phyloP scores from a whole-genome alignment of 2,329 filamentous ascomycete genomes.

The Didymosphaeria variabile region DNA sequence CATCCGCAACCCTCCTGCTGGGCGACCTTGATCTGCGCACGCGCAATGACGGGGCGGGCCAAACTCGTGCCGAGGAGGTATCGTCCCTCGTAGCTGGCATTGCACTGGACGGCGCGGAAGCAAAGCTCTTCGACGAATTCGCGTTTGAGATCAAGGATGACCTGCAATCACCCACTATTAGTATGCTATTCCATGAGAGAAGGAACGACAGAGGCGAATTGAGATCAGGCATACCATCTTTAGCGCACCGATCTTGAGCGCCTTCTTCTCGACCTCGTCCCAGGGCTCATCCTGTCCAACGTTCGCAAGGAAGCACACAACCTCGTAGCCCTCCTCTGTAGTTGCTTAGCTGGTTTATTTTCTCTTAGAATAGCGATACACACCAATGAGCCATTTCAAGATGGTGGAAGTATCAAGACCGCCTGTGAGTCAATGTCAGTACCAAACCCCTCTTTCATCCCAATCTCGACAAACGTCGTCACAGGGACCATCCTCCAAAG shows the following conservation, averaged over 20 bases:
- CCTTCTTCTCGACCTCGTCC: conserved; percentile 73
- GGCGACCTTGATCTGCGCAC: conserved; percentile 71
- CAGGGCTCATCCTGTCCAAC: conserved; percentile 68
- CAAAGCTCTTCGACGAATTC: conserved; percentile 84
- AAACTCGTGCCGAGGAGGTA: conserved; percentile 66
- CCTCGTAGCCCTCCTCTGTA: conserved; percentile 65
- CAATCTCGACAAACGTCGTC: background rate
- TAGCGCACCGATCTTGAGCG: conserved; percentile 72
- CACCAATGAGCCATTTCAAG: conserved; percentile 49
- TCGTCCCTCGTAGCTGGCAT: conserved; percentile 65
- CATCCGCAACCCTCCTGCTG: conserved; percentile 67
- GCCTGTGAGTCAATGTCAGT: conserved; percentile 49
- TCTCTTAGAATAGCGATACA: conserved; percentile 8
- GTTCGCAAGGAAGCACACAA: conserved; percentile 67
- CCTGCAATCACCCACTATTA: conserved; percentile 21
- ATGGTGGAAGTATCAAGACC: conserved; percentile 67
- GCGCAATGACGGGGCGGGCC: conserved; percentile 75
- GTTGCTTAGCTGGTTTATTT: conserved; percentile 17
- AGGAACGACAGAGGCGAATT: background rate
- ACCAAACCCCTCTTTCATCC: background rate
- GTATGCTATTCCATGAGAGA: background rate
- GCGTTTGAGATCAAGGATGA: conserved; percentile 70
- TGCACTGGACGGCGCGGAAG: conserved; percentile 80
- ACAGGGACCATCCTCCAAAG: background rate
- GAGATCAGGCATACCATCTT: conserved; percentile 57